phyloP scores from a whole-genome alignment of 1,139 yeast genomes.

The Pichia sp. region DNA sequence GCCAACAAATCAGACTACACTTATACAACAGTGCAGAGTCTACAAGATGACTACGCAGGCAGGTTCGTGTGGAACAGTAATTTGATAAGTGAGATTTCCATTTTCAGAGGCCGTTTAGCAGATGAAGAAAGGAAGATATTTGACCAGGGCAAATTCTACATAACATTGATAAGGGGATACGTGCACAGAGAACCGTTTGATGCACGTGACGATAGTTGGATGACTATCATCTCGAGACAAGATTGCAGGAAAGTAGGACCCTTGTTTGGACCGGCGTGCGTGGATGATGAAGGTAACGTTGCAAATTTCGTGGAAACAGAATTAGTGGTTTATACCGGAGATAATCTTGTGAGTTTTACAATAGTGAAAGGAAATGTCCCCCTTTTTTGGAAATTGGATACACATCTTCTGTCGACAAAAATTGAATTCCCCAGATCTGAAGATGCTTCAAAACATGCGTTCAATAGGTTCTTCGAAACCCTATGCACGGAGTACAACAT shows the following conservation, averaged over 20 bases:
- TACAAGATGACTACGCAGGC: constrained; percentile 42
- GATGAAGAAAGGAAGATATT: constrained; percentile 45
- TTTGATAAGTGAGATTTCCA: constrained; percentile 53
- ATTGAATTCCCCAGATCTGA: constrained; percentile 53
- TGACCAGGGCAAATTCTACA: constrained; percentile 54
- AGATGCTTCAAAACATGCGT: constrained; percentile 63
- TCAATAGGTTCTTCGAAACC: constrained; percentile 57
- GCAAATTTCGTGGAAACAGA: constrained; percentile 68
- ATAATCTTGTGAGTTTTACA: constrained; percentile 52
- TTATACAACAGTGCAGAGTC: constrained; percentile 18
- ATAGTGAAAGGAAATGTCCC: constrained; percentile 69
- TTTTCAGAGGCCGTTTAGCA: constrained; percentile 54
- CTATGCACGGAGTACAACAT: constrained; percentile 58
- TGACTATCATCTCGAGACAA: constrained; percentile 65
- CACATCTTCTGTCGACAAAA: constrained; percentile 47
- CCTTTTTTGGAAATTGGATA: constrained; percentile 55
- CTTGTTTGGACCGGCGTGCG: constrained; percentile 62
- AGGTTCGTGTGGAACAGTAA: constrained; percentile 64
- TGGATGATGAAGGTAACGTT: constrained; percentile 68
- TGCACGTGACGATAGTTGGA: constrained; percentile 27
- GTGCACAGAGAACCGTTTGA: constrained; percentile 48
- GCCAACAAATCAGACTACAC: background rate
- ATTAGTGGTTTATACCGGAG: constrained; percentile 50
- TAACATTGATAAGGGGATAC: constrained; percentile 62
- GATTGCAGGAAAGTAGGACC: constrained; percentile 58